Conservation (phyloP, 73 alveolate species). For the Tetrahymena thermophila region DNA sequence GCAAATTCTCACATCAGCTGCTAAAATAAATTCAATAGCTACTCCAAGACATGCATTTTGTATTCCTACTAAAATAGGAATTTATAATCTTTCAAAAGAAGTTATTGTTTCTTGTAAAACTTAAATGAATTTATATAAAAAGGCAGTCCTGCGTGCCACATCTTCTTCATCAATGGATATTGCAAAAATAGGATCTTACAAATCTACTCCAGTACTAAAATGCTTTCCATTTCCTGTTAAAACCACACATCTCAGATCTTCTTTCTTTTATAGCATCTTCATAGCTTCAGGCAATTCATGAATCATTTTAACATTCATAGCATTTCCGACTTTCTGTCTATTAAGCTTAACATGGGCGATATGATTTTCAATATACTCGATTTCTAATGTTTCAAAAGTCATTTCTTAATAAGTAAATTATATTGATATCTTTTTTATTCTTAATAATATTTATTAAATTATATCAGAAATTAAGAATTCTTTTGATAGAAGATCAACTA, state of each 20-base stretch:
- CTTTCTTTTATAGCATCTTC: not conserved
- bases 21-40: conserved; percentile 9
- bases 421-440: not conserved
- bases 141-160: conserved; percentile 46
- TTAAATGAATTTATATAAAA: not conserved
- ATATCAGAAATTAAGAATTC: not conserved
- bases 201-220: conserved; percentile 70
- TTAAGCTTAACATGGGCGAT: conserved; percentile 41
- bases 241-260: conserved; percentile 46
- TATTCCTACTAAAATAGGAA: conserved; percentile 38
- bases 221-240: conserved; percentile 52
- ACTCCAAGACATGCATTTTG: not conserved
- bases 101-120: not conserved
- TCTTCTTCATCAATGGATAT: conserved; percentile 30
- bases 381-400: conserved; percentile 5
- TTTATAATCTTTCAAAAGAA: conserved; percentile 23
- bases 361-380: conserved; percentile 1
- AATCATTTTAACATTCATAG: conserved; percentile 45
- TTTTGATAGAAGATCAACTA: not conserved
- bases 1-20: conserved; percentile 55
- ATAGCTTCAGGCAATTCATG: conserved; percentile 31
- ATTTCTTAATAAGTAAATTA: not conserved
- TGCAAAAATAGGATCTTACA: not conserved
- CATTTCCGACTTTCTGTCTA: conserved; percentile 44
- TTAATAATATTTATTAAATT: not conserved